Evolutionary conservation across 2,329 filamentous ascomycete genomes (phyloP), one percentile per base, ranked within the genome.

Genomic region (Nemania sp.): DNA sequence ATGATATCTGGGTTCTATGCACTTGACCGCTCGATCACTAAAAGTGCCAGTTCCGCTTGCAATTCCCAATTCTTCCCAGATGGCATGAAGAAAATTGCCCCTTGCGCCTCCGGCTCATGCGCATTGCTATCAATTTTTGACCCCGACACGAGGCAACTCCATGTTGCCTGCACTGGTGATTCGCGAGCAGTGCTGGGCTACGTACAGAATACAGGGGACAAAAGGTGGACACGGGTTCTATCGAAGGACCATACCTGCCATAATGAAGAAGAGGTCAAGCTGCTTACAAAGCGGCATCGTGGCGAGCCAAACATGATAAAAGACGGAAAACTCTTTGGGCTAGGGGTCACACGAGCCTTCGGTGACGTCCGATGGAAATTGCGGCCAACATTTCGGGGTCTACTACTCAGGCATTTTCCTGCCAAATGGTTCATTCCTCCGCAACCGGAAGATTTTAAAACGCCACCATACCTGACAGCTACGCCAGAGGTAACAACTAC

Each of bases 391-490:
- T 15, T 22, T 6, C 33, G 30, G 22, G 8, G 4, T 9, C 28
- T 8, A 15, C 17, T 7, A 14, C 23, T n/a, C 11, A 2, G 5
- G 7, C 17, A 9, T 17, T 30, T 26, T 14, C 9, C n/a, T 23
- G 40, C 3, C 28, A 11, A 30, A 9, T 14, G 14, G 6, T 31
- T 31, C 5, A 11, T 20, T 4, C 6, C 12, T 9, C 14, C 6
- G 7, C 4, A 2, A 5, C 23, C 6, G 22, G n/a, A n/a, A n/a
- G n/a, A n/a, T 11, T 42, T 12, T 20, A 6, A 9, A 33, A 41
- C 36, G 8, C 46, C 46, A 22, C 46, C 36, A 14, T 41, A 49
- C 9, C 19, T 49, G 46, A 41, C 20, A 8, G 46, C 46, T 33
- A 14, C 9, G n/a, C 46, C 46, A 17, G n/a, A 6, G 3, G 17